Percentiles rank a stretch among this genome's conserved stretches.
Evolutionary conservation across 331 rosid species (phyloP).

Genomic region (Quercus phellos): DNA sequence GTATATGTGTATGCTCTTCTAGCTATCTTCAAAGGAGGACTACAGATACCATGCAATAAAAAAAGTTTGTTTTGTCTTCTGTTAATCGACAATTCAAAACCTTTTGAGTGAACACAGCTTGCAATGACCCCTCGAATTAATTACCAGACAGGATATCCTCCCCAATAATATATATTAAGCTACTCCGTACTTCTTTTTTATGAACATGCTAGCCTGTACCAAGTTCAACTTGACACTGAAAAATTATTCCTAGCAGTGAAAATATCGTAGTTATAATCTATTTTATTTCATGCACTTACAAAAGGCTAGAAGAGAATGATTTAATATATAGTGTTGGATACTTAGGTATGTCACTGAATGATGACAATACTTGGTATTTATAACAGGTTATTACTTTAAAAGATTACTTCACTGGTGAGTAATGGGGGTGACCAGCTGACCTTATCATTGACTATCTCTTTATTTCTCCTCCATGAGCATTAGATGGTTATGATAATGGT

Average conservation of each 20-base stretch:
- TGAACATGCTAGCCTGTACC: too few relatives aligned
- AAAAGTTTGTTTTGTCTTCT: not conserved
- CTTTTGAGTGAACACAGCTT: not conserved
- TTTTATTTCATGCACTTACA: not conserved
- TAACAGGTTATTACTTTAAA: not conserved
- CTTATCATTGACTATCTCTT: not conserved
- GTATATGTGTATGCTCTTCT: not conserved
- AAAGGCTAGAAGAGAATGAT: too few relatives aligned
- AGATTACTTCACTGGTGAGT: too few relatives aligned
- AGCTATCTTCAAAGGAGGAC: not conserved
- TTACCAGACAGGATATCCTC: not conserved
- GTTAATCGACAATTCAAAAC: not conserved
- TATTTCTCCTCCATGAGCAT: not conserved
- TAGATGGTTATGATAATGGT: conserved; percentile 2
- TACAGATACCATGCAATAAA: not conserved
- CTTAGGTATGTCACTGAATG: not conserved
- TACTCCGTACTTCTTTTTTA: too few relatives aligned
- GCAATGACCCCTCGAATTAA: not conserved
- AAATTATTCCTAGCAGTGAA: not conserved
- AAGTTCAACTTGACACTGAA: too few relatives aligned
- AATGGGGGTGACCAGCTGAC: not conserved
- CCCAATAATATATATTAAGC: too few relatives aligned
- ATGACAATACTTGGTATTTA: not conserved
- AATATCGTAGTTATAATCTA: not conserved
- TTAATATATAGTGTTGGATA: not conserved